Conservation (phyloP, 2,329 filamentous ascomycete species). For the Madurella mycetomatis region DNA sequence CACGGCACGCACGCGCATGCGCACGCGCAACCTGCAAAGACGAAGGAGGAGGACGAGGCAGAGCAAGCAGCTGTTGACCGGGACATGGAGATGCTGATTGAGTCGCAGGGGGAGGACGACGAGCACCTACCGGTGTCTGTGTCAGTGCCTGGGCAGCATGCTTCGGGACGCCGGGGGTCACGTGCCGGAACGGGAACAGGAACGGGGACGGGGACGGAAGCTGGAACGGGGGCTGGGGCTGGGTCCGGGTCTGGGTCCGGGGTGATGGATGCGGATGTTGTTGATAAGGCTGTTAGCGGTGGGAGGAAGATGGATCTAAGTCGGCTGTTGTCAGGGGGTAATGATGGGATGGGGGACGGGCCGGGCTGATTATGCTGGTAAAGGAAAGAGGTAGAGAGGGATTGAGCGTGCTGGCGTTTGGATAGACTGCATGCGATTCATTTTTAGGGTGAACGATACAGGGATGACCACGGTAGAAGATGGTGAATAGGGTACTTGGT, state of each 20-base stretch:
- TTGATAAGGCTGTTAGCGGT: background rate
- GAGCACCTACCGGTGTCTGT: background rate
- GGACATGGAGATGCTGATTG: conserved; percentile 51
- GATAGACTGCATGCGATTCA: no score
- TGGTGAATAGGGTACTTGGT: no score
- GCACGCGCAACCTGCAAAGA: background rate
- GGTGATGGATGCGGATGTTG: conserved; percentile 20
- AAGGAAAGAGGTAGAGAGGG: background rate
- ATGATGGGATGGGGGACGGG: background rate
- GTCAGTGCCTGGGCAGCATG: no score
- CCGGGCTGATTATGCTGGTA: background rate
- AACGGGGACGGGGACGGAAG: background rate
- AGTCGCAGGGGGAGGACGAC: conserved; percentile 41
- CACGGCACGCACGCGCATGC: background rate
- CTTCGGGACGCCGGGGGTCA: no score
- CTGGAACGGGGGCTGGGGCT: no score
- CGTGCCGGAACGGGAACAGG: no score
- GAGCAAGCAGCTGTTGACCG: conserved; percentile 38
- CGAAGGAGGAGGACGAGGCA: conserved; percentile 12
- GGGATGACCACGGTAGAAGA: no score
- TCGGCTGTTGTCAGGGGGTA: background rate
- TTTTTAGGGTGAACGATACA: no score
- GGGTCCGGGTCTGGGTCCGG: background rate
- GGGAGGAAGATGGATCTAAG: background rate
- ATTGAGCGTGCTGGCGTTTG: no score